Percentiles rank a stretch among this genome's conserved stretches.
These are phyloP conservation scores for Poa annua DNA, from an alignment of 176 grass and related monocot species.

Conservation along the genomic window DNA sequence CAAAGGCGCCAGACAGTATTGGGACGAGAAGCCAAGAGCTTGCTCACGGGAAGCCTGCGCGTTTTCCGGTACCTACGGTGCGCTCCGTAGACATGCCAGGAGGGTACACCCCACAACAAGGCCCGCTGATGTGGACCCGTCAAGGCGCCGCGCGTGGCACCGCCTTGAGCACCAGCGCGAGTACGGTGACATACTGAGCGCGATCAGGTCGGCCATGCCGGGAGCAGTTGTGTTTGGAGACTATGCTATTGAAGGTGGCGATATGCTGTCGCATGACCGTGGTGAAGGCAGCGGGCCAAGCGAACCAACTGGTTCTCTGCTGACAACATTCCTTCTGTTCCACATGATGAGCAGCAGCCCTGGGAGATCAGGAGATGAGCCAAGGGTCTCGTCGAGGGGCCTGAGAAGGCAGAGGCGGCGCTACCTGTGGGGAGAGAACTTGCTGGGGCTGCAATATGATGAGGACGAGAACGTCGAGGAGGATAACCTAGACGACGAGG, in stretches of 20 bases:
- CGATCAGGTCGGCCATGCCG: constrained; percentile 80
- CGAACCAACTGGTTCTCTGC: constrained; percentile 58
- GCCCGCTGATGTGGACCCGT: constrained; percentile 69
- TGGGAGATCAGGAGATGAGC: constrained; percentile 51
- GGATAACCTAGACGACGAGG: constrained; percentile 58
- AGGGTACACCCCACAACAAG: constrained; percentile 67
- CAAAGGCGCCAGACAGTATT: constrained; percentile 70
- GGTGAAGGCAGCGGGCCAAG: constrained; percentile 44
- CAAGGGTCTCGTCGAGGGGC: constrained; percentile 46
- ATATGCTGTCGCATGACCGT: constrained; percentile 46
- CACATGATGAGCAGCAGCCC: constrained; percentile 68
- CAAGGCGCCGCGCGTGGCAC: constrained; percentile 65
- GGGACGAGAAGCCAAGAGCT: constrained; percentile 68
- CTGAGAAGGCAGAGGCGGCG: constrained; percentile 68
- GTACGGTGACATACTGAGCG: constrained; percentile 74
- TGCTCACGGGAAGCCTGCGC: constrained; percentile 65
- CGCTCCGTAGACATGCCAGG: constrained; percentile 74
- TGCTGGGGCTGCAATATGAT: constrained; percentile 63
- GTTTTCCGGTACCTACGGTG: constrained; percentile 77
- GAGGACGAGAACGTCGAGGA: constrained; percentile 27
- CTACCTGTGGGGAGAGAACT: constrained; percentile 81
- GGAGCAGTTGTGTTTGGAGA: constrained; percentile 76
- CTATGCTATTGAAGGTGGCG: constrained; percentile 70
- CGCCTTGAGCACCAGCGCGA: constrained; percentile 75
- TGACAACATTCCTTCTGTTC: constrained; percentile 76